These are phyloP conservation scores for Acmispon strigosus DNA, from an alignment of 306 rosid species.

Conservation along the genomic window DNA sequence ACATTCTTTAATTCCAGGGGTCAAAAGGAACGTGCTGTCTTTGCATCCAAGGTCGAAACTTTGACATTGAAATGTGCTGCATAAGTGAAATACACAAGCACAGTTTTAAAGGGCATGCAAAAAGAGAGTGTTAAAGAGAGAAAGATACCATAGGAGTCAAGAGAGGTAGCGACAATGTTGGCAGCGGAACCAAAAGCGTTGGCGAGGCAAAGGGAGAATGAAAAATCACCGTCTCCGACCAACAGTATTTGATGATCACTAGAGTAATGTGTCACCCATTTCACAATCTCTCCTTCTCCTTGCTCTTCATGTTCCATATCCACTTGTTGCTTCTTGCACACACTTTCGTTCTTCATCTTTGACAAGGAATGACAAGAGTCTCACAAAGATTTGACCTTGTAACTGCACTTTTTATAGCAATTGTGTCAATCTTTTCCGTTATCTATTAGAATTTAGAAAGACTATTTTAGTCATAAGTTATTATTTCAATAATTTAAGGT, in stretches of 20 bases:
- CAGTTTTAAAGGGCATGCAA: neutral
- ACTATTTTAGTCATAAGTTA: no score
- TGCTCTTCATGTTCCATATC: neutral
- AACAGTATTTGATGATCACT: constrained; percentile 42
- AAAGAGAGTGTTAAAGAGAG: neutral
- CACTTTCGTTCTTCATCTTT: neutral
- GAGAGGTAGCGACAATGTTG: constrained; percentile 41
- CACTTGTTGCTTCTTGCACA: neutral
- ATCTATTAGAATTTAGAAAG: no score
- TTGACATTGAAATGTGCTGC: neutral
- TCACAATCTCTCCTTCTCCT: neutral
- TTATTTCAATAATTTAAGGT: no score
- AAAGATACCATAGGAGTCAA: constrained; percentile 26
- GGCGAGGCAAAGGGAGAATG: constrained; percentile 41
- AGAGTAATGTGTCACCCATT: constrained; percentile 36
- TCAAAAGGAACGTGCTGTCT: no score
- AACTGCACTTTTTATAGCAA: no score
- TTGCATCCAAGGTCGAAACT: neutral
- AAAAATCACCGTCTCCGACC: constrained; percentile 65
- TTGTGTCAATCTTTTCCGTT: no score
- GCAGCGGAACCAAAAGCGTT: constrained; percentile 38
- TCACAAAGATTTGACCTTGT: no score
- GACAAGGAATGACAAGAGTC: neutral
- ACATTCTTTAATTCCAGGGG: no score
- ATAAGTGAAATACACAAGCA: neutral